These are phyloP conservation scores for Starmerella cellae DNA, from an alignment of 805 yeast species.

Conservation along the genomic window DNA sequence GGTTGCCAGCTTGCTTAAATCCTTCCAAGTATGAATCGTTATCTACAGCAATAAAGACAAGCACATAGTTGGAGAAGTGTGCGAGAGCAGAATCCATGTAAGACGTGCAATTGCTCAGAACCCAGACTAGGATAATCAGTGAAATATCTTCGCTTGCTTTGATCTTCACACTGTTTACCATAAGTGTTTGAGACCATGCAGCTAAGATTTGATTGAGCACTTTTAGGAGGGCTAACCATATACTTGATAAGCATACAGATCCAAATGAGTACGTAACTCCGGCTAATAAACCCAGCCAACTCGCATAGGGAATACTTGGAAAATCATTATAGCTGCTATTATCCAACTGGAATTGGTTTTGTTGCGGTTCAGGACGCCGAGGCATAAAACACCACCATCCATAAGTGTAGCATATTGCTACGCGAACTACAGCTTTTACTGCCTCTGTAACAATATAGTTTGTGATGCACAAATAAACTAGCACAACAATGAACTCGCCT, in stretches of 20 bases:
- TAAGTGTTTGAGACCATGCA: conserved; percentile 15
- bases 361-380: conserved; percentile 24
- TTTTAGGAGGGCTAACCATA: conserved; percentile 60
- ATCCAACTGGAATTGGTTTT: background rate
- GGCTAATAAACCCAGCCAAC: conserved; percentile 37
- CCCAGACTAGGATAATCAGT: conserved; percentile 17
- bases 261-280: conserved; percentile 82
- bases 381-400: conserved; percentile 87
- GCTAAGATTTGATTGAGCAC: conserved; percentile 26
- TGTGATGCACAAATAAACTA: conserved; percentile 65
- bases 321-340: conserved; percentile 25
- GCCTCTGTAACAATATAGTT: conserved; percentile 79
- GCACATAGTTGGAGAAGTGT: conserved; percentile 84
- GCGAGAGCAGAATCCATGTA: conserved; percentile 65
- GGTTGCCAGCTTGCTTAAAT: conserved; percentile 70
- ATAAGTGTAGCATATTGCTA: conserved; percentile 67
- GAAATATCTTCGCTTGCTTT: conserved; percentile 10
- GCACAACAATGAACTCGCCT: conserved; percentile 46
- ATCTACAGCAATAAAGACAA: conserved; percentile 73
- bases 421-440: conserved; percentile 64
- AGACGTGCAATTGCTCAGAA: conserved; percentile 32
- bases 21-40: conserved; percentile 65
- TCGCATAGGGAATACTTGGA: conserved; percentile 3
- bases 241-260: conserved; percentile 73
- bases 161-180: conserved; percentile 8